Conservation (phyloP, 2,329 filamentous ascomycete genomes). For the Aspergillus sp. region DNA sequence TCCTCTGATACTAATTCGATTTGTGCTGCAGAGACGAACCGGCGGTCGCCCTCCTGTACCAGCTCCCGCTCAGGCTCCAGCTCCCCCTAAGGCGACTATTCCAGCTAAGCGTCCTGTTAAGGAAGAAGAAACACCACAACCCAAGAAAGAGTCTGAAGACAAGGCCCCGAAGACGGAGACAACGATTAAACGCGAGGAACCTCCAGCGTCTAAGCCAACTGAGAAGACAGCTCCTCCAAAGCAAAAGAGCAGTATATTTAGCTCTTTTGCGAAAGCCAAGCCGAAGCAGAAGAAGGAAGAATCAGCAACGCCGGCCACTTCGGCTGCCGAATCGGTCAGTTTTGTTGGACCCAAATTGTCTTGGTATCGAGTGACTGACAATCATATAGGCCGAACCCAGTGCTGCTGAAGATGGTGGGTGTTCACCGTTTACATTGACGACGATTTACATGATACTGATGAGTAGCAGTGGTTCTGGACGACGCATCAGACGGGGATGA, state of each 20-base stretch:
- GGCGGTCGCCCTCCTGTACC: slow-evolving; percentile 43
- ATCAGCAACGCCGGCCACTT: slow-evolving; percentile 39
- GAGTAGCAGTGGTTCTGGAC: slow-evolving; percentile 47
- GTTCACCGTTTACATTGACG: too few species aligned
- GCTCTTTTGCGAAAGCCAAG: slow-evolving; percentile 73
- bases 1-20: neutral
- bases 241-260: slow-evolving; percentile 68
- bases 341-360: neutral
- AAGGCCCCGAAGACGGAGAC: slow-evolving; percentile 23
- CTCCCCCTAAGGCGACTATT: slow-evolving; percentile 36
- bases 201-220: slow-evolving; percentile 35
- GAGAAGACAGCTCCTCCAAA: slow-evolving; percentile 51
- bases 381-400: slow-evolving; percentile 37
- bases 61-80: slow-evolving; percentile 29
- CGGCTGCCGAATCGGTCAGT: slow-evolving; percentile 38
- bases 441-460: slow-evolving; percentile 27
- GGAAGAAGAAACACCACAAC: slow-evolving; percentile 24
- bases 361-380: slow-evolving; percentile 2
- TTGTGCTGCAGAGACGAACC: slow-evolving; percentile 47
- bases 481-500: slow-evolving; percentile 62
- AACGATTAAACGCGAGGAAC: slow-evolving; percentile 24
- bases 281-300: slow-evolving; percentile 55
- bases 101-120: slow-evolving; percentile 44
- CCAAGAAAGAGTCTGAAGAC: slow-evolving; percentile 27
- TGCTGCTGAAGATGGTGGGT: slow-evolving; percentile 53